Conservation (phyloP, 2,329 filamentous ascomycete species). For the Aspergillus sp. region DNA sequence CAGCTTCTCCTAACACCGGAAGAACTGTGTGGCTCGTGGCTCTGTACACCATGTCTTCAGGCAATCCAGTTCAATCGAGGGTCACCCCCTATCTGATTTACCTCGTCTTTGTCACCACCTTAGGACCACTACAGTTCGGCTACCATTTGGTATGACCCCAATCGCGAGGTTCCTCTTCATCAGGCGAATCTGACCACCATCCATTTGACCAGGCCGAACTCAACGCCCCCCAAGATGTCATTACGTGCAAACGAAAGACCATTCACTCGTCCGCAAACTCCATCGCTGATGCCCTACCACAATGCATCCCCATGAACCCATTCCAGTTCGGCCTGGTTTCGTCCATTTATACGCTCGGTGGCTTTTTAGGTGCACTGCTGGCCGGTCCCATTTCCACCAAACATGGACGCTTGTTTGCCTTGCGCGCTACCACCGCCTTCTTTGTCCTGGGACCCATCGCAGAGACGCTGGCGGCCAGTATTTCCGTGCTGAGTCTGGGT, state of each 20-base stretch:
- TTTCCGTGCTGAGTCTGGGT: conserved; percentile 67
- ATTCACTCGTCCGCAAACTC: conserved; percentile 32
- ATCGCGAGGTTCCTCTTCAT: neutral
- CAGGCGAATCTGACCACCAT: conserved; percentile 5
- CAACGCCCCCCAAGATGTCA: conserved; percentile 90
- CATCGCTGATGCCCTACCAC: conserved; percentile 39
- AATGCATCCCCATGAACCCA: conserved; percentile 86
- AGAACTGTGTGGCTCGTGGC: neutral
- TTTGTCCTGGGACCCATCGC: conserved; percentile 73
- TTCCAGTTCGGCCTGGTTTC: conserved; percentile 81
- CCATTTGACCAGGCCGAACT: conserved; percentile 69
- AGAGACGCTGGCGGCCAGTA: conserved; percentile 68
- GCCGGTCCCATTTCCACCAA: conserved; percentile 76
- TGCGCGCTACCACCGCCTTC: conserved; percentile 73
- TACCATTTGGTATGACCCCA: conserved; percentile 71
- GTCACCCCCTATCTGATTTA: conserved; percentile 76
- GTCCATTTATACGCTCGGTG: conserved; percentile 87
- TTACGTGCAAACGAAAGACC: conserved; percentile 72
- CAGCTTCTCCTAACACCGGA: neutral
- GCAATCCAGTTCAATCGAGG: conserved; percentile 17
- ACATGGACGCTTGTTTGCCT: conserved; percentile 71
- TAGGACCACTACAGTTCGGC: conserved; percentile 91
- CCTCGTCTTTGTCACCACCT: conserved; percentile 70
- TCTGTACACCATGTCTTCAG: conserved; percentile 20
- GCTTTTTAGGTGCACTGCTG: conserved; percentile 75